These are phyloP conservation scores for Antitrichia curtipendula DNA, from an alignment of 225 moss, liverwort and hornwort genomes.

Conservation along the genomic window DNA sequence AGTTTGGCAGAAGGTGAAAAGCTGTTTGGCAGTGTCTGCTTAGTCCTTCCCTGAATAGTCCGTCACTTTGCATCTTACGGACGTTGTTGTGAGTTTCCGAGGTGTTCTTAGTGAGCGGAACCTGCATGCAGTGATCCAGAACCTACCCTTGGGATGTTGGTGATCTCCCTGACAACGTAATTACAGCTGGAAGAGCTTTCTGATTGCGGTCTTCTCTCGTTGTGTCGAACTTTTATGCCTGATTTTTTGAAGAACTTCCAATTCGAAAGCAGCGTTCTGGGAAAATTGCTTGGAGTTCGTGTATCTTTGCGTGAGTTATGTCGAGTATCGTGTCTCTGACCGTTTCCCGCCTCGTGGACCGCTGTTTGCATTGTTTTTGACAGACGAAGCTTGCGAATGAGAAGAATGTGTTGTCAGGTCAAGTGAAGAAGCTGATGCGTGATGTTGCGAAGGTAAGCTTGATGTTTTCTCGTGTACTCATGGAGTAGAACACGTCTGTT, in stretches of 20 bases:
- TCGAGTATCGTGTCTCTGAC: not conserved
- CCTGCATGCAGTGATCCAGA: not conserved
- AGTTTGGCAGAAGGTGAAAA: not conserved
- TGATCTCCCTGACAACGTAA: not conserved
- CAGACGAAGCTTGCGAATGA: slow-evolving; percentile 73
- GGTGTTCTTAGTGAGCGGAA: not conserved
- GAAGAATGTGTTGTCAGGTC: slow-evolving; percentile 54
- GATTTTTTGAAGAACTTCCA: not conserved
- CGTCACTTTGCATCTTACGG: not conserved
- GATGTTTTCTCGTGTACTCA: not conserved
- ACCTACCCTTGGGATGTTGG: not conserved
- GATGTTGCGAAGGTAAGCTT: slow-evolving; percentile 76
- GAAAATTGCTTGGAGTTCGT: not conserved
- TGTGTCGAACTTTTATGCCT: not conserved
- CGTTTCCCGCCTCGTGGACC: not conserved
- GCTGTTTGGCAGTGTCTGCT: not conserved
- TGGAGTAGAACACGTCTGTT: not conserved
- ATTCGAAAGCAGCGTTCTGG: not conserved
- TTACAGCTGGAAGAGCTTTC: not conserved
- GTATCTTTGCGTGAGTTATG: not conserved
- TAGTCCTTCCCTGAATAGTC: not conserved
- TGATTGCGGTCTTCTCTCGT: not conserved
- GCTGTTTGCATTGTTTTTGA: not conserved
- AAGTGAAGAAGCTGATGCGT: slow-evolving; percentile 83
- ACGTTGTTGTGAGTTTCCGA: not conserved